Base-by-base conservation (phyloP, 139 green algal genomes). In the Edaphochlamys debaryana region DNA sequence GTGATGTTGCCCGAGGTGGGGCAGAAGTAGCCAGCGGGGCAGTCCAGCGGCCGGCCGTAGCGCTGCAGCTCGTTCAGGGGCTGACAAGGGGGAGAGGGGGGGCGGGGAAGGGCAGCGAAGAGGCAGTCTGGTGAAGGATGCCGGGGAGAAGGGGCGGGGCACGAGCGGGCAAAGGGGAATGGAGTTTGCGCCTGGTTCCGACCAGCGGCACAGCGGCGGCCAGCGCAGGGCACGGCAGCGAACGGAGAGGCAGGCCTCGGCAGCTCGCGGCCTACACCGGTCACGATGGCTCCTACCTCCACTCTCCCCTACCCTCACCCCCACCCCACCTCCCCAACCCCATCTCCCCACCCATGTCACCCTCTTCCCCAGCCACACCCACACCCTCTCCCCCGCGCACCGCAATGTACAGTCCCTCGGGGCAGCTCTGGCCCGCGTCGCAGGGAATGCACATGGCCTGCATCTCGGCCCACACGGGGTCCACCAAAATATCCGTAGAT, bases 21-120 rank as follows among this genome's bases (percentile, higher is more conserved):
- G 87, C 87, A 91, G 69, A 86, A 89, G 40, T 32, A 62, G 20
- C 82, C 87, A 22, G 36, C 27, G 34, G 79, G 73, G 73, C 87
- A 91, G 36, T 78, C 80, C 37, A 87, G 62, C 48, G n/a, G n/a
- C n/a, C n/a, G n/a, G n/a, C n/a, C n/a, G n/a, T 70, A 54, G 58
- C 86, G 87, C 32, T 79, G 38, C 42, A 77, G n/a, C n/a, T n/a
- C n/a, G n/a, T n/a, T n/a, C n/a, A n/a, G n/a, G n/a, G n/a, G n/a
- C n/a, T n/a, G n/a, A n/a, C n/a, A n/a, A n/a, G n/a, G n/a, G n/a
- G n/a, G n/a, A n/a, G n/a, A n/a, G n/a, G n/a, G n/a, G n/a, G n/a
- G n/a, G n/a, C n/a, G n/a, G n/a, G n/a, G n/a, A n/a, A n/a, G n/a
- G n/a, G n/a, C n/a, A n/a, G n/a, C n/a, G n/a, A n/a, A n/a, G n/a